phyloP scores from a whole-genome alignment of 169 alveolate species.

The Pseudocohnilembus persalinus region DNA sequence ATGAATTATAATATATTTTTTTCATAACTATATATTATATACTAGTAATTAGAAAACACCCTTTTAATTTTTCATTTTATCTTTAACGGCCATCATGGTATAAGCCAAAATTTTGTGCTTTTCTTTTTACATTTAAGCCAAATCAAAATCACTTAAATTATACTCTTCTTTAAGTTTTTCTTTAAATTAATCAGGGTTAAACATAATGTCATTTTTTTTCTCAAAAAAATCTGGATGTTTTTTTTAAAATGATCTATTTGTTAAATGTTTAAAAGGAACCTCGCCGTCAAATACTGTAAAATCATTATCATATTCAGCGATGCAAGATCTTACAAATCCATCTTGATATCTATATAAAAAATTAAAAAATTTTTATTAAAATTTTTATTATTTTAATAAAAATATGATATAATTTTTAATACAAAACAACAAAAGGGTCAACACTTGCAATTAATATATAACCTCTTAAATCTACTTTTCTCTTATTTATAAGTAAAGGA shows the following conservation, averaged over 20 bases:
- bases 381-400: too few relatives aligned
- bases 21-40: too few relatives aligned
- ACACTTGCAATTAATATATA: slow-evolving; percentile 86
- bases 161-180: too few relatives aligned
- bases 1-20: too few relatives aligned
- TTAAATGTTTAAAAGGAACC: slow-evolving; percentile 6
- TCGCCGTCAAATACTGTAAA: slow-evolving; percentile 4
- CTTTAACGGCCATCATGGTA: slow-evolving; percentile 10
- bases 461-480: slow-evolving; percentile 93
- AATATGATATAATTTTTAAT: too few relatives aligned
- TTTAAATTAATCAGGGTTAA: too few relatives aligned
- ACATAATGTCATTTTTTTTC: too few relatives aligned
- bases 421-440: slow-evolving; percentile 55
- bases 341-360: neutral
- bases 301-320: neutral
- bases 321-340: slow-evolving; percentile 21
- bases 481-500: slow-evolving; percentile 89
- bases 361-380: too few relatives aligned
- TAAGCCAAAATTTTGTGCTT: slow-evolving; percentile 5
- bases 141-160: too few relatives aligned
- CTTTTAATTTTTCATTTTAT: neutral
- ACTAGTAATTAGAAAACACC: slow-evolving; percentile 8
- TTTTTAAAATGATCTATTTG: slow-evolving; percentile 18
- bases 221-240: neutral
- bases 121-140: too few relatives aligned